A percentile compares a stretch with the other conserved stretches of the same genome.
Evolutionary conservation across 352 stramenopile species (phyloP).

Genomic region (Pythium volutum): DNA sequence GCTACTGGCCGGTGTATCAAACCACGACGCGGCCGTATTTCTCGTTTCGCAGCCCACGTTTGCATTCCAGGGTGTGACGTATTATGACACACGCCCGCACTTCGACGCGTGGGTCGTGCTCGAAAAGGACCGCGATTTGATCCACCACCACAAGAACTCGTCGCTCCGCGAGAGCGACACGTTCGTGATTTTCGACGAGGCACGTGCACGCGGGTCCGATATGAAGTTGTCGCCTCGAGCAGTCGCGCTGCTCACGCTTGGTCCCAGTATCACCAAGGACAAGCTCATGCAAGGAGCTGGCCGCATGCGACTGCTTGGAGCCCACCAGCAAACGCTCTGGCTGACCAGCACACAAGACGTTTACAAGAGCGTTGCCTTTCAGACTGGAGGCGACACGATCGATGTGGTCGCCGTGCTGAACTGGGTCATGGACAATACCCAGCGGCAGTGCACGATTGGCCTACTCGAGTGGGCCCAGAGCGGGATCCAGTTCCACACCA

Average conservation of each 20-base stretch:
- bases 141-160: slow-evolving; percentile 53
- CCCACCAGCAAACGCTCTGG: slow-evolving; percentile 56
- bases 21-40: slow-evolving; percentile 47
- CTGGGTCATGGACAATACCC: slow-evolving; percentile 88
- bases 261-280: slow-evolving; percentile 86
- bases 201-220: slow-evolving; percentile 81
- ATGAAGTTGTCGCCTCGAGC: slow-evolving; percentile 80
- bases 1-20: slow-evolving; percentile 64
- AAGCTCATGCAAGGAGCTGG: slow-evolving; percentile 93
- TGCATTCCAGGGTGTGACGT: slow-evolving; percentile 56
- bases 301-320: slow-evolving; percentile 76
- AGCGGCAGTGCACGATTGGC: slow-evolving; percentile 50
- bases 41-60: slow-evolving; percentile 35
- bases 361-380: slow-evolving; percentile 24
- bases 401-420: slow-evolving; percentile 38
- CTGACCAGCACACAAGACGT: slow-evolving; percentile 73
- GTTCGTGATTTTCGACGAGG: slow-evolving; percentile 92
- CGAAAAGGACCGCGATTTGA: slow-evolving; percentile 44
- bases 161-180: slow-evolving; percentile 75
- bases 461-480: slow-evolving; percentile 79
- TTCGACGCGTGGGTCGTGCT: slow-evolving; percentile 77
- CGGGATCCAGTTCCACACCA: slow-evolving; percentile 62
- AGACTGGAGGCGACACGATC: not conserved
- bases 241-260: slow-evolving; percentile 79
- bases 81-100: slow-evolving; percentile 60